Conservation (phyloP, 768 basidiomycete genomes). For the Russula lepida region DNA sequence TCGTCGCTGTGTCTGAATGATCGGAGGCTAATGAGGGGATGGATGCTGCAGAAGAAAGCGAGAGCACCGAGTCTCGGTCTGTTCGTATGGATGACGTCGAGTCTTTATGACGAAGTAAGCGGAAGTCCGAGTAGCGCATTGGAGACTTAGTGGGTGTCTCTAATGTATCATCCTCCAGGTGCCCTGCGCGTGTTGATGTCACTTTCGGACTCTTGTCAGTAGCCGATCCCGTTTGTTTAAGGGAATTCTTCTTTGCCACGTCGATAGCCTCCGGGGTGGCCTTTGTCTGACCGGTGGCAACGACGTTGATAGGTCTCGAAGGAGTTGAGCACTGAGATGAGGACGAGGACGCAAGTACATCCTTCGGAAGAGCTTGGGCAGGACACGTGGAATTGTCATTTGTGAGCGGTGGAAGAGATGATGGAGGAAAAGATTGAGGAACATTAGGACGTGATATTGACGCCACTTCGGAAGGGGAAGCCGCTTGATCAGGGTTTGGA, state of each 20-base stretch:
- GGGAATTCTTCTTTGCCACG: slow-evolving; percentile 55
- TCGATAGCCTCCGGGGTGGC: slow-evolving; percentile 46
- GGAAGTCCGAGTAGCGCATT: slow-evolving; percentile 15
- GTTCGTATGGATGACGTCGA: slow-evolving; percentile 18
- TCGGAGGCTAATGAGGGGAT: slow-evolving; percentile 58
- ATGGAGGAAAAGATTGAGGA: background rate
- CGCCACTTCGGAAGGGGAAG: background rate
- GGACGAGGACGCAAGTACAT: background rate
- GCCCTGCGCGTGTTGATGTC: slow-evolving; percentile 1
- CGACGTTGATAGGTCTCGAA: background rate
- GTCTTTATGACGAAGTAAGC: slow-evolving; percentile 8
- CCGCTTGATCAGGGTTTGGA: slow-evolving; percentile 9
- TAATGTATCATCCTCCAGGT: background rate
- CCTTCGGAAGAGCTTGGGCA: background rate
- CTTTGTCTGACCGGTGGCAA: slow-evolving; percentile 13
- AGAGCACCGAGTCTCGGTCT: slow-evolving; percentile 25
- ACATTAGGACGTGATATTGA: background rate
- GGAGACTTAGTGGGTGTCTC: slow-evolving; percentile 12
- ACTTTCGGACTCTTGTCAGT: slow-evolving; percentile 18
- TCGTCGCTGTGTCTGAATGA: slow-evolving; percentile 48
- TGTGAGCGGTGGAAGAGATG: background rate
- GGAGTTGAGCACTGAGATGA: background rate
- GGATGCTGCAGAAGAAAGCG: slow-evolving; percentile 33
- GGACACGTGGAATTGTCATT: background rate
- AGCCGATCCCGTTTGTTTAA: slow-evolving; percentile 30